These are phyloP conservation scores for Yamadazyma dushanensis DNA, from an alignment of 1,139 yeast genomes.

Conservation along the genomic window DNA sequence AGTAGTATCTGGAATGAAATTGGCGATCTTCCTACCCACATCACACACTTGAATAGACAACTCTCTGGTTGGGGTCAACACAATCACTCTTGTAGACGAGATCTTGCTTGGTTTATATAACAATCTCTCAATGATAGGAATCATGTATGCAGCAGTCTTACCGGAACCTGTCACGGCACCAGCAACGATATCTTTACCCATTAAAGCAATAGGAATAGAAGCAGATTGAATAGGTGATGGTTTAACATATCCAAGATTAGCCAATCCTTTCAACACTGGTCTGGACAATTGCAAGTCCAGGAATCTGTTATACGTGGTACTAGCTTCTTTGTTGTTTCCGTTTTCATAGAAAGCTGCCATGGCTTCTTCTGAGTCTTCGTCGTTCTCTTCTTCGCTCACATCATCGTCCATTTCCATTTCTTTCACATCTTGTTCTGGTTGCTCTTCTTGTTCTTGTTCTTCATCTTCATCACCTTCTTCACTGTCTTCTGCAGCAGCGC, in stretches of 20 bases:
- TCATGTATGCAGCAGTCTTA: constrained; percentile 97
- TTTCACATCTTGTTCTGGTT: constrained; percentile 26
- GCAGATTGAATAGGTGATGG: constrained; percentile 96
- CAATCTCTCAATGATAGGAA: constrained; percentile 91
- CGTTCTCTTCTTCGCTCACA: constrained; percentile 29
- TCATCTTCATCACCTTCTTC: constrained; percentile 26
- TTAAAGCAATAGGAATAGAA: constrained; percentile 85
- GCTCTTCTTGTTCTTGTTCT: constrained; percentile 20
- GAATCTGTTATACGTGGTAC: constrained; percentile 59
- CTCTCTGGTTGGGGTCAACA: constrained; percentile 95
- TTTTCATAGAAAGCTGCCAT: constrained; percentile 68
- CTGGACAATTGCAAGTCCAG: constrained; percentile 80
- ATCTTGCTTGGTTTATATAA: constrained; percentile 83
- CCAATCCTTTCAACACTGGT: constrained; percentile 82
- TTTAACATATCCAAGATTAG: constrained; percentile 73
- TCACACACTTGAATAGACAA: constrained; percentile 94
- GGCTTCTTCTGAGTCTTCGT: constrained; percentile 70
- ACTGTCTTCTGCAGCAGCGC: constrained; percentile 36
- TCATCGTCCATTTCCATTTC: constrained; percentile 25
- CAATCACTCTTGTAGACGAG: constrained; percentile 86
- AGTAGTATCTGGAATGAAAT: constrained; percentile 69
- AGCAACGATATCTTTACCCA: constrained; percentile 96
- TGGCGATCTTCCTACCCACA: constrained; percentile 84
- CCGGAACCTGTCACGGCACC: constrained; percentile 99
- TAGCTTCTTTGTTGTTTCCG: constrained; percentile 32